Evolutionary conservation across 108 stramenopile species (phyloP).

Genomic region (Aurantiochytrium sp.): DNA sequence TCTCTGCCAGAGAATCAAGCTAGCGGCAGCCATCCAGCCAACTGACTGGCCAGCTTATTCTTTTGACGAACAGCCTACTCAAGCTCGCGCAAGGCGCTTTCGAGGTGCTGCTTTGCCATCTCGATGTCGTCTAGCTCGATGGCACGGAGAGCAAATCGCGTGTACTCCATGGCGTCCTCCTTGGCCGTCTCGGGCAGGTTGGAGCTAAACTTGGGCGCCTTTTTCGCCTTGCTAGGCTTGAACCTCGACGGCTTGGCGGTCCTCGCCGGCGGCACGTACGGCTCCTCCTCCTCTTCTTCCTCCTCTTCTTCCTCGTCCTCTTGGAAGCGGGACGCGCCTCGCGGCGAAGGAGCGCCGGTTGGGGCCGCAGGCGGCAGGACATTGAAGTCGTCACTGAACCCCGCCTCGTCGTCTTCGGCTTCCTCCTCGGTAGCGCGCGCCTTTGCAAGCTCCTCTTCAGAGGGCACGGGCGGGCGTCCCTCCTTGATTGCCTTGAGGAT

Average conservation of each 20-base stretch:
- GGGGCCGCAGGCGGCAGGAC: neutral
- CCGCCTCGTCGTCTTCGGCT: constrained; percentile 20
- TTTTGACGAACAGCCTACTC: neutral
- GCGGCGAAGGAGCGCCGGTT: neutral
- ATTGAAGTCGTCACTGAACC: neutral
- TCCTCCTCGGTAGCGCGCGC: constrained; percentile 66
- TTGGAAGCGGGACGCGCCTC: neutral
- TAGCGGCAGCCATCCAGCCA: too few species aligned
- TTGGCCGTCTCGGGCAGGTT: neutral
- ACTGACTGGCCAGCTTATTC: too few species aligned
- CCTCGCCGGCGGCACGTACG: too few species aligned
- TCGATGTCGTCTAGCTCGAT: constrained; percentile 1
- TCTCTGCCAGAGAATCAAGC: too few species aligned
- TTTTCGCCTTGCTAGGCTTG: too few species aligned
- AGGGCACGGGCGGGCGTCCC: constrained; percentile 50
- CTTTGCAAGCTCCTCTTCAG: constrained; percentile 30
- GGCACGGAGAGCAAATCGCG: neutral
- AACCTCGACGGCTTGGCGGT: too few species aligned
- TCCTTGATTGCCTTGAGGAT: constrained; percentile 86
- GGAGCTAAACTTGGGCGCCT: neutral
- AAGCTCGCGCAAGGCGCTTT: neutral
- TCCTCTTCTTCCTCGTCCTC: neutral
- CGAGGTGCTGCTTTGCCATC: neutral
- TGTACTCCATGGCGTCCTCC: neutral
- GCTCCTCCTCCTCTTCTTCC: neutral